Evolutionary conservation across 371 early-diverging fungal species (phyloP), one percentile per base, ranked within the genome.

Genomic region (Batrachochytrium dendrobatidis): DNA sequence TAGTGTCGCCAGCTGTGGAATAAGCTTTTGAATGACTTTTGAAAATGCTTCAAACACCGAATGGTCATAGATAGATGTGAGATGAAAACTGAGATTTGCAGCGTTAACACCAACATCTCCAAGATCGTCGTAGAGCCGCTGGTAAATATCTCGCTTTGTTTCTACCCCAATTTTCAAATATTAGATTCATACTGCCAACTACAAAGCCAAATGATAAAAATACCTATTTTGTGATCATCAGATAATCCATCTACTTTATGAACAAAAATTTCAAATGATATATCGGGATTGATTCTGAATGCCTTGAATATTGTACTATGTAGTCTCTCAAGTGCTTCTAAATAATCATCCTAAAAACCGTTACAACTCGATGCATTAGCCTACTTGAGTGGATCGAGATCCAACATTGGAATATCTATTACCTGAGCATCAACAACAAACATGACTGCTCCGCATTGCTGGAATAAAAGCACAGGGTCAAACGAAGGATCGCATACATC

Each of bases 231-330:
- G 74, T 86, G 86, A 57, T 96, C 97, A 59, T 95, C 95, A 1
- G 89, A 88, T 55, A 96, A 73, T 22, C 94, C 95, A 68, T 96
- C 97, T 18, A 95, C 91, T 74, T 96, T 96, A 75, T 96, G 94
- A 53, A 96, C 85, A 61, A 96, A 86, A 3, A 96, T 88, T 68
- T 95, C 94, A 72, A 91, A 92, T 0, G 84, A 82, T 17, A 96
- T 86, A 59, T 80, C 80, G 49, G 83, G 84, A 67, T 95, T 96
- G 45, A 85, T 83, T 32, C 82, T 67, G 62, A 87, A 83, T 0
- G 93, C 94, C 15, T 75, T 77, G 1, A 84, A 83, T 8, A 96
- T 83, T 0, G 89, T 89, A 34, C 79, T 70, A 60, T 83, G 84
- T 15, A 96, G 75, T 44, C 83, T 76, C 57, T 80, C 78, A 51